Percentiles rank a stretch among this genome's conserved stretches.
phyloP scores from a whole-genome alignment of 1,139 yeast genomes.

The Zygoascus sp. region DNA sequence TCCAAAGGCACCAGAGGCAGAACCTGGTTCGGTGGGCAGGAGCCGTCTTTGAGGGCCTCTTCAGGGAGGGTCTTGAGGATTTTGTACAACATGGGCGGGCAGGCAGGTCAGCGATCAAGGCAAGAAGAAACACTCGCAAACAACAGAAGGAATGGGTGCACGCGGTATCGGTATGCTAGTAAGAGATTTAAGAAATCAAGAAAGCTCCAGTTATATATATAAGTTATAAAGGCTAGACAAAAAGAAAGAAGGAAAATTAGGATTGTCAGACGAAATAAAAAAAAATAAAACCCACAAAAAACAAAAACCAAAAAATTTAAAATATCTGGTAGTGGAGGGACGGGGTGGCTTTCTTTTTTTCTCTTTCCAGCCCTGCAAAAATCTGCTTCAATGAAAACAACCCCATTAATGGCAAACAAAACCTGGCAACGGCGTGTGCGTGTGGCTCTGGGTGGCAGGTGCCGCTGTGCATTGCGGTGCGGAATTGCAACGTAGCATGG shows the following conservation, averaged over 20 bases:
- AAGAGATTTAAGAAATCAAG: background rate
- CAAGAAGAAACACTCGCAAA: background rate
- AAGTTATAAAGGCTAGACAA: background rate
- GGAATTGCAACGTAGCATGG: too few species aligned
- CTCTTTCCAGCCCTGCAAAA: background rate
- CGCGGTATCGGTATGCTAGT: background rate
- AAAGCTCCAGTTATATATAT: background rate
- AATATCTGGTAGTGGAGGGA: background rate
- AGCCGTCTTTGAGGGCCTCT: conserved; percentile 27
- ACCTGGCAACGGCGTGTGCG: background rate
- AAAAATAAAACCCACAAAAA: background rate
- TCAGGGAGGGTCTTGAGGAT: conserved; percentile 27
- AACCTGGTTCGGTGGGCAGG: conserved; percentile 21
- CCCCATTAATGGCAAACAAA: background rate
- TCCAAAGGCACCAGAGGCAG: conserved; percentile 30
- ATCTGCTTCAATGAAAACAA: background rate
- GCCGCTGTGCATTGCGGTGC: background rate
- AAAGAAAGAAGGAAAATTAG: background rate
- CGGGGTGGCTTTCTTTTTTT: background rate
- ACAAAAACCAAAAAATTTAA: background rate
- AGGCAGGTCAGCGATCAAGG: background rate
- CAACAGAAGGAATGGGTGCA: background rate
- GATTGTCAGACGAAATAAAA: too few species aligned
- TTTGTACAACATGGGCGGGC: conserved; percentile 26
- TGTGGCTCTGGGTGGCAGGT: background rate